Conservation (phyloP, 2,329 filamentous ascomycete genomes). For the Harringtonia lauricola region DNA sequence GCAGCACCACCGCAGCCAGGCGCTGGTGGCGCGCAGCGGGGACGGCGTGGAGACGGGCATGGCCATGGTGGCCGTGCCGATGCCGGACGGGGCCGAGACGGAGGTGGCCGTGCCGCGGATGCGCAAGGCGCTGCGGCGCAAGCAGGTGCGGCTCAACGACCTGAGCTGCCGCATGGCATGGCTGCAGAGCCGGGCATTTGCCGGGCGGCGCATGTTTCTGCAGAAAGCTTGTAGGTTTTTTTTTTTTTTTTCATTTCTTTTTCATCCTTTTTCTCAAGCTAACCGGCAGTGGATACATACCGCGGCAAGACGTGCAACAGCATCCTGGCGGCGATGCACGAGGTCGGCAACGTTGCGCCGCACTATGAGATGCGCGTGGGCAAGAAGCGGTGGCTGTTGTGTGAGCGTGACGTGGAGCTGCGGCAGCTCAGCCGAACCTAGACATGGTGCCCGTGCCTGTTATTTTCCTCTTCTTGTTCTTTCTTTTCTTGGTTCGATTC, state of each 20-base stretch:
- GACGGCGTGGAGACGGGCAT: conserved; percentile 13
- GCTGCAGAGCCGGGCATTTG: conserved; percentile 88
- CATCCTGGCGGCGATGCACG: conserved; percentile 68
- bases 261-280: neutral
- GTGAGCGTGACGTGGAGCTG: conserved; percentile 11
- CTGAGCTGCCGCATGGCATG: conserved; percentile 92
- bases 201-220: conserved; percentile 74
- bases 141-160: conserved; percentile 87
- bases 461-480: neutral
- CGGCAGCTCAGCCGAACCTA: conserved; percentile 9
- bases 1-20: neutral
- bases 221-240: conserved; percentile 70
- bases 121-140: conserved; percentile 56
- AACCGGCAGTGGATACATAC: conserved; percentile 73
- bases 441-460: neutral
- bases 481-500: neutral
- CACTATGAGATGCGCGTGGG: conserved; percentile 85
- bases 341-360: conserved; percentile 60
- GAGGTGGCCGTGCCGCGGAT: conserved; percentile 68
- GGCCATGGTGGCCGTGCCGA: conserved; percentile 48
- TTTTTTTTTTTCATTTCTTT: neutral
- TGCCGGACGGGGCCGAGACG: conserved; percentile 49
- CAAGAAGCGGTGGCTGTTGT: conserved; percentile 55
- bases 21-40: conserved; percentile 13
- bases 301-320: conserved; percentile 81